Conservation (phyloP, 495 filamentous ascomycete genomes). For the Talaromyces liani region DNA sequence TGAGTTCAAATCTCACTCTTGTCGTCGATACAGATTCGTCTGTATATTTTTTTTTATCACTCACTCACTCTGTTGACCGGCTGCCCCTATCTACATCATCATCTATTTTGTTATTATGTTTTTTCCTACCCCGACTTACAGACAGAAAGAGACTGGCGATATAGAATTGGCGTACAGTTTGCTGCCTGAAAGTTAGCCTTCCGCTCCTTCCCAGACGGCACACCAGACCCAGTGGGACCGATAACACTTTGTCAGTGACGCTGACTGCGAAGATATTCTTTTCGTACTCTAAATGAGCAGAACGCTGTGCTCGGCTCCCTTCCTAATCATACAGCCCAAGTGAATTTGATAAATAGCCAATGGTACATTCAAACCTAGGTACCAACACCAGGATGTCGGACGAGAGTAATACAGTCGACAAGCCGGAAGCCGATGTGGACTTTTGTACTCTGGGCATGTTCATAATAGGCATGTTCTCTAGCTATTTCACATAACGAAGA, state of each 20-base stretch:
- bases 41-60: too few species aligned
- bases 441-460: constrained; percentile 94
- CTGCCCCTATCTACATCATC: not conserved
- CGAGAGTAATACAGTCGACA: not conserved
- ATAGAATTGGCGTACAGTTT: too few species aligned
- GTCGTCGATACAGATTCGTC: not conserved
- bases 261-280: not conserved
- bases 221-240: not conserved
- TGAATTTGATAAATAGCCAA: not conserved
- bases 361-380: not conserved
- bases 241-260: not conserved
- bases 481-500: not conserved
- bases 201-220: too few species aligned
- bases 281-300: not conserved
- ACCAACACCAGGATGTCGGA: not conserved
- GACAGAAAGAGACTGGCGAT: too few species aligned
- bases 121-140: too few species aligned
- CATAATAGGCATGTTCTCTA: constrained; percentile 61
- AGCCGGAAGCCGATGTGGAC: constrained; percentile 40
- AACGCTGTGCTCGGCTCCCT: not conserved
- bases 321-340: not conserved
- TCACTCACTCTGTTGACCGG: too few species aligned
- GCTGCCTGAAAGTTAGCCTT: too few species aligned
- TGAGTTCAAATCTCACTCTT: not conserved
- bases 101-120: not conserved